Evolutionary conservation across 257 asterid species (phyloP).

Genomic region (Anisodus tanguticus): DNA sequence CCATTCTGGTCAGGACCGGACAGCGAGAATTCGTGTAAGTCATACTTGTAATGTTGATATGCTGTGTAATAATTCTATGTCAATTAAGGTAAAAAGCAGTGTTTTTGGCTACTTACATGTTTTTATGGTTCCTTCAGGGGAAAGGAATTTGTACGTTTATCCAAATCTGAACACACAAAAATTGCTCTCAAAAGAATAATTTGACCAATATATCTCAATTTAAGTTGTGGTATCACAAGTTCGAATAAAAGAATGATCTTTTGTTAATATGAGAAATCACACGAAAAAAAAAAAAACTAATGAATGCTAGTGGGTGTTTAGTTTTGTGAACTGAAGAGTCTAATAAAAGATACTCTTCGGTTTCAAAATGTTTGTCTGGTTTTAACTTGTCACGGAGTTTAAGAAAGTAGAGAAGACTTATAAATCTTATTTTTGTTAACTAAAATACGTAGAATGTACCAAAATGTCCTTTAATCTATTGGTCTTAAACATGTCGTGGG

Average conservation of each 20-base stretch:
- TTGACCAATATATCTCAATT: background rate
- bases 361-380: too few species aligned
- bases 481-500: too few species aligned
- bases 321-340: background rate
- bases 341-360: too few species aligned
- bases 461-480: too few species aligned
- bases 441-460: too few species aligned
- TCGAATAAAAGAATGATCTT: background rate
- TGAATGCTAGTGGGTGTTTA: constrained; percentile 3
- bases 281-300: background rate
- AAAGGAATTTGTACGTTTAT: background rate
- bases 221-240: background rate
- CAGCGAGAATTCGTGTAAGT: constrained; percentile 82
- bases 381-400: too few species aligned
- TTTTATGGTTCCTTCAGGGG: background rate
- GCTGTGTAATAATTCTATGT: background rate
- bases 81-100: background rate
- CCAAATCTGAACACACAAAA: background rate
- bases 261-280: too few species aligned
- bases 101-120: background rate
- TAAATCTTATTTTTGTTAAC: too few species aligned
- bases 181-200: background rate
- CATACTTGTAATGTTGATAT: background rate
- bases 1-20: constrained; percentile 75
- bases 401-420: too few species aligned